Evolutionary conservation across 192 early-diverging fungal genomes (phyloP).

Genomic region (Backusella macrospora): DNA sequence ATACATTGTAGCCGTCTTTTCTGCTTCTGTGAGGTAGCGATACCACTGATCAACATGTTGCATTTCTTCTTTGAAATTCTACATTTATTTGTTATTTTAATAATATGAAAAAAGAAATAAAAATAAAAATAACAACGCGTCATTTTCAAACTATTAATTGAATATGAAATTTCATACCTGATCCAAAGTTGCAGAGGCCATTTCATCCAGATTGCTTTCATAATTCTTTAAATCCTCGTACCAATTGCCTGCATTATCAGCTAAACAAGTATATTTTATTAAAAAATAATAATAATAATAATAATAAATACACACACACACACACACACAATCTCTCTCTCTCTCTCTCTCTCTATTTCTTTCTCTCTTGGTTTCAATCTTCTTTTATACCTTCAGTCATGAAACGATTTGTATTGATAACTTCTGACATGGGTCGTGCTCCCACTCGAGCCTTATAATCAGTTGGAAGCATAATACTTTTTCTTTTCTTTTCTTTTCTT

Average conservation of each 20-base stretch:
- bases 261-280: too few relatives aligned
- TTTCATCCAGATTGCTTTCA: constrained; percentile 92
- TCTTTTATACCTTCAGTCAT: constrained; percentile 22
- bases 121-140: too few relatives aligned
- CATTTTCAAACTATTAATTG: not conserved
- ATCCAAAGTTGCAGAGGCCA: constrained; percentile 83
- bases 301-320: too few relatives aligned
- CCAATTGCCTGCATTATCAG: constrained; percentile 83
- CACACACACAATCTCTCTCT: too few relatives aligned
- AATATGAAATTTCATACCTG: constrained; percentile 27
- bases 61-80: constrained; percentile 87
- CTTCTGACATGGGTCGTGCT: constrained; percentile 31
- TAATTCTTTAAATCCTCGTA: constrained; percentile 92
- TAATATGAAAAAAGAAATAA: too few relatives aligned
- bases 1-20: constrained; percentile 91
- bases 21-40: constrained; percentile 84
- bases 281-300: too few relatives aligned
- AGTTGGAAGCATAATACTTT: constrained; percentile 19
- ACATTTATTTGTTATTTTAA: too few relatives aligned
- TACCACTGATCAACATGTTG: constrained; percentile 97
- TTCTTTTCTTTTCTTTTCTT: not conserved
- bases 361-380: not conserved
- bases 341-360: too few relatives aligned
- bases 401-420: constrained; percentile 23
- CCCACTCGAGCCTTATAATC: constrained; percentile 24